These are phyloP conservation scores for Austroboletus novae-zelandiae DNA, from an alignment of 1,284 basidiomycete species.

Conservation along the genomic window DNA sequence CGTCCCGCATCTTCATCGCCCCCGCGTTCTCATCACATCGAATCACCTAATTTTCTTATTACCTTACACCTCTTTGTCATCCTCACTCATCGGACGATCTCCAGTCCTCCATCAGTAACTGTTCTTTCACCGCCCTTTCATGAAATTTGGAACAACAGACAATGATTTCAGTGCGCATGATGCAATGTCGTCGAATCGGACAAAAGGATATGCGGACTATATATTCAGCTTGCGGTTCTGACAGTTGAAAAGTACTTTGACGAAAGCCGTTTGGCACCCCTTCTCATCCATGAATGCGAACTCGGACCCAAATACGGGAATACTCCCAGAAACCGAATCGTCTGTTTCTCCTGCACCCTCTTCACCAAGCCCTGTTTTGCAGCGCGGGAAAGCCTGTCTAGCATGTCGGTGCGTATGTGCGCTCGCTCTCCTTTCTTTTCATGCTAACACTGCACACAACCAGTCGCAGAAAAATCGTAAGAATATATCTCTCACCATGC, in stretches of 20 bases:
- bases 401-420: constrained; percentile 23
- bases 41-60: not conserved
- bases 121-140: not conserved
- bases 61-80: not conserved
- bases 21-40: too few species aligned
- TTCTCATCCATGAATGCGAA: not conserved
- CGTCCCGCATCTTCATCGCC: not conserved
- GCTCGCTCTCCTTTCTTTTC: too few species aligned
- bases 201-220: constrained; percentile 7
- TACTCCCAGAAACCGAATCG: not conserved
- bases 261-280: not conserved
- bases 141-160: not conserved
- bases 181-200: not conserved
- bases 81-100: not conserved
- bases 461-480: constrained; percentile 42
- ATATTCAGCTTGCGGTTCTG: constrained; percentile 3
- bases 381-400: constrained; percentile 33
- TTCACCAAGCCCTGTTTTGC: constrained; percentile 13
- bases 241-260: not conserved
- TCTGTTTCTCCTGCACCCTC: not conserved
- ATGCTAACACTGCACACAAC: not conserved
- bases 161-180: constrained; percentile 3
- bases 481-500: not conserved
- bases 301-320: not conserved
- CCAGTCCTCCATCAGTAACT: not conserved